These are phyloP conservation scores for Aphanomyces astaci DNA, from an alignment of 352 stramenopile species.

Conservation along the genomic window DNA sequence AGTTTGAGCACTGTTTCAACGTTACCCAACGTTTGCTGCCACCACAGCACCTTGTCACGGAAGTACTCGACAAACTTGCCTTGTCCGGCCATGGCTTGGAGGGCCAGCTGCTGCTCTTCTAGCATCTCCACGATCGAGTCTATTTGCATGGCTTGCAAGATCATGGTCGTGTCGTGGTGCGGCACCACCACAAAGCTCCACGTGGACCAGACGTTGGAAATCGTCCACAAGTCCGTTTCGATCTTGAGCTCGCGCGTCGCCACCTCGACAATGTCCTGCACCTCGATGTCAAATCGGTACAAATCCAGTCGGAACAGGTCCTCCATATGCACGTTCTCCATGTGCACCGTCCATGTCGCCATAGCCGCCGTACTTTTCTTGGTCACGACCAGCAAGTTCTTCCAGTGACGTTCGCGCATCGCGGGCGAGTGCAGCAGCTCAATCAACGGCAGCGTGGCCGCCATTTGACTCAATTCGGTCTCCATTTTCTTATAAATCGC, in stretches of 20 bases:
- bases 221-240: conserved; percentile 91
- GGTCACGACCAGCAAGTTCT: conserved; percentile 70
- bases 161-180: conserved; percentile 79
- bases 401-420: conserved; percentile 93
- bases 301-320: conserved; percentile 78
- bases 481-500: conserved; percentile 84
- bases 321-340: conserved; percentile 78
- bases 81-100: conserved; percentile 86
- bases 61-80: conserved; percentile 89
- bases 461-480: conserved; percentile 82
- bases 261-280: conserved; percentile 93
- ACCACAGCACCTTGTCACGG: conserved; percentile 68
- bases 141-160: conserved; percentile 69
- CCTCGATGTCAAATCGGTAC: conserved; percentile 85
- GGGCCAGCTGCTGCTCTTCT: conserved; percentile 77
- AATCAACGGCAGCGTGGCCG: conserved; percentile 80
- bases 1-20: conserved; percentile 83
- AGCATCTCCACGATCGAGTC: conserved; percentile 81
- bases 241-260: conserved; percentile 96
- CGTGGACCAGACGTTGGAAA: conserved; percentile 87
- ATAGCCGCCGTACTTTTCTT: conserved; percentile 83
- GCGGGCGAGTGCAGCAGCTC: conserved; percentile 92
- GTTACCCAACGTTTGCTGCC: conserved; percentile 72
- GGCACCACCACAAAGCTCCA: conserved; percentile 80
- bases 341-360: conserved; percentile 79